A percentile compares a stretch with the other conserved stretches of the same genome.
Evolutionary conservation across 495 filamentous ascomycete species (phyloP).

Genomic region (Penicillium longicatenatum): DNA sequence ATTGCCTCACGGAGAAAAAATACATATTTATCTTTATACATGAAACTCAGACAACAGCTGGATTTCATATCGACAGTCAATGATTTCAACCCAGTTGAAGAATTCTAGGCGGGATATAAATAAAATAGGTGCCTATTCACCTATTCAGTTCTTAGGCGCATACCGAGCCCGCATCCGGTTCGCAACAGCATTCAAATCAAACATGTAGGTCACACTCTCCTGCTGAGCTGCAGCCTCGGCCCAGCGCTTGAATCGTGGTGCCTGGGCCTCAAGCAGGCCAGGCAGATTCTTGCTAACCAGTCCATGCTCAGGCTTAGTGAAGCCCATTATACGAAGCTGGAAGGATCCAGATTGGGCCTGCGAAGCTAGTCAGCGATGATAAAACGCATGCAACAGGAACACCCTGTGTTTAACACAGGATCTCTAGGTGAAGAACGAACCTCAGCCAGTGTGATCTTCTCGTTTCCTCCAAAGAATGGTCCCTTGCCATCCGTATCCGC

Average conservation of each 20-base stretch:
- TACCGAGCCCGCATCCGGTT: conserved; percentile 26
- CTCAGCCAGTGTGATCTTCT: conserved; percentile 76
- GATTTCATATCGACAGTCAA: neutral
- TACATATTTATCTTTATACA: conserved; percentile 3
- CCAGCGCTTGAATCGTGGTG: conserved; percentile 71
- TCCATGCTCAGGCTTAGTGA: conserved; percentile 50
- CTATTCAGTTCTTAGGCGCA: conserved; percentile 24
- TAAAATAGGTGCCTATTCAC: conserved; percentile 13
- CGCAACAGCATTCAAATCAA: conserved; percentile 41
- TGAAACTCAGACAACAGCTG: neutral
- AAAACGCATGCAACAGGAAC: neutral
- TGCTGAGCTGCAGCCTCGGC: conserved; percentile 59
- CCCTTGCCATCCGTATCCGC: conserved; percentile 48
- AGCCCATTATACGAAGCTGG: conserved; percentile 56
- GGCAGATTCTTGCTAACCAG: conserved; percentile 54
- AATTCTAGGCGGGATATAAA: neutral
- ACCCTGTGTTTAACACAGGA: neutral
- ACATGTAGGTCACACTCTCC: conserved; percentile 70
- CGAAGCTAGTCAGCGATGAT: neutral
- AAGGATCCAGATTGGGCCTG: conserved; percentile 70
- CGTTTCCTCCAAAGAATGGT: conserved; percentile 82
- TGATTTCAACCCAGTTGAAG: neutral
- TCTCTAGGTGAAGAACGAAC: conserved; percentile 44
- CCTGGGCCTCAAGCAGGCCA: conserved; percentile 49
- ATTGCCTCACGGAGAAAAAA: neutral